Conservation (phyloP, 805 yeast species). For the Cephaloascus fragrans region DNA sequence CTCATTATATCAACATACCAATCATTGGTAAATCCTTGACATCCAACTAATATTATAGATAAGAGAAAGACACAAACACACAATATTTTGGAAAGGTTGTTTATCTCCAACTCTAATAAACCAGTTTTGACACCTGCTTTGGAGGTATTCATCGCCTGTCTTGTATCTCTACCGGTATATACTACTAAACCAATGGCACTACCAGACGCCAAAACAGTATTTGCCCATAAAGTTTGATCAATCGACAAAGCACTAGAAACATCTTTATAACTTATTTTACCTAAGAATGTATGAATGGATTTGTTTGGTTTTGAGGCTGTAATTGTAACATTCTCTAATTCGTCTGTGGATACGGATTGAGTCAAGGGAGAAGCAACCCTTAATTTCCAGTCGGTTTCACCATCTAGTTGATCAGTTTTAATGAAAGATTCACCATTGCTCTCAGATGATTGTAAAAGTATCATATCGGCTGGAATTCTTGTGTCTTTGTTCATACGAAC, state of each 20-base stretch:
- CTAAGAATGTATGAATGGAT: slow-evolving; percentile 72
- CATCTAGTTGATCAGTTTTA: slow-evolving; percentile 95
- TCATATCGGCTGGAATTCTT: slow-evolving; percentile 90
- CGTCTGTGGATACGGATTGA: slow-evolving; percentile 46
- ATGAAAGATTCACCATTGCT: slow-evolving; percentile 80
- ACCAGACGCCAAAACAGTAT: slow-evolving; percentile 93
- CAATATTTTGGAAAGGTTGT: slow-evolving; percentile 75
- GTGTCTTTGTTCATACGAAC: slow-evolving; percentile 70
- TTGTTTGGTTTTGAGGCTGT: slow-evolving; percentile 76
- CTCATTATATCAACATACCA: slow-evolving; percentile 93
- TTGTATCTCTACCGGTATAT: slow-evolving; percentile 87
- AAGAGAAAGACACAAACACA: slow-evolving; percentile 80
- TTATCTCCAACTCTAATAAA: slow-evolving; percentile 82
- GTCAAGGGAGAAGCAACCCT: slow-evolving; percentile 70
- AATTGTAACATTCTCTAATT: slow-evolving; percentile 45
- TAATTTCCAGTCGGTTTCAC: slow-evolving; percentile 98
- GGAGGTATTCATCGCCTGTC: slow-evolving; percentile 92
- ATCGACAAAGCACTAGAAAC: slow-evolving; percentile 59
- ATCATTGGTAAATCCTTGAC: slow-evolving; percentile 58
- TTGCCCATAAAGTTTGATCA: slow-evolving; percentile 97
- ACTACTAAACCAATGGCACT: slow-evolving; percentile 80
- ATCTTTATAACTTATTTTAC: slow-evolving; percentile 55
- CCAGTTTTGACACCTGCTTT: slow-evolving; percentile 83
- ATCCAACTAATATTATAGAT: slow-evolving; percentile 67
- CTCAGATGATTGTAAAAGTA: slow-evolving; percentile 77